Percentiles rank a stretch among this genome's conserved stretches.
Conservation (phyloP, 495 filamentous ascomycete species). For the Penicillium ochrochloron region DNA sequence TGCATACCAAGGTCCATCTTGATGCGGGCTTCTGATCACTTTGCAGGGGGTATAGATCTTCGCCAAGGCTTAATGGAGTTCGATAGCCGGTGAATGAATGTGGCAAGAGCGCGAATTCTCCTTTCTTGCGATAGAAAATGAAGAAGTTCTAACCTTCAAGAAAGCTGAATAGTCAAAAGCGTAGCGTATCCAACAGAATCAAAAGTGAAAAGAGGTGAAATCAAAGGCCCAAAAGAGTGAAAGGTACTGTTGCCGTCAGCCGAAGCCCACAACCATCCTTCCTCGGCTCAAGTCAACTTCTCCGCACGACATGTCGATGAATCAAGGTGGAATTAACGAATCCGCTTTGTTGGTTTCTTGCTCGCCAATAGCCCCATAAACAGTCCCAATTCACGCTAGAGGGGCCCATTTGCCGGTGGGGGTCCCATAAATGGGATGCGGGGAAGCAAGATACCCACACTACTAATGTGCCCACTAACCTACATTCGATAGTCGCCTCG, state of each 20-base stretch:
- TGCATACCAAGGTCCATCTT: constrained; percentile 20
- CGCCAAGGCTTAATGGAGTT: not conserved
- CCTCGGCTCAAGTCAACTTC: constrained; percentile 7
- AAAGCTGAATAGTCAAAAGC: not conserved
- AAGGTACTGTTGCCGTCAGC: not conserved
- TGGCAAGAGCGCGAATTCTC: no score
- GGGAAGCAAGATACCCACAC: constrained; percentile 4
- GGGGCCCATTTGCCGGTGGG: constrained; percentile 4
- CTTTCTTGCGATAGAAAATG: no score
- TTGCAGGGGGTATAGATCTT: not conserved
- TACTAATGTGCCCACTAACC: not conserved
- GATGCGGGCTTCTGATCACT: not conserved
- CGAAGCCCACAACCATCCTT: not conserved
- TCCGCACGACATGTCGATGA: constrained; percentile 3
- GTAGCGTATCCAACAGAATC: not conserved
- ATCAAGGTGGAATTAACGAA: constrained; percentile 7
- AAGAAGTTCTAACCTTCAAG: not conserved
- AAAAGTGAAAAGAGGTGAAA: not conserved
- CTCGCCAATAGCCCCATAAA: not conserved
- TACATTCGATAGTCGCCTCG: not conserved
- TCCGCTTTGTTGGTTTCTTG: not conserved
- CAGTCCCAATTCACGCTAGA: not conserved
- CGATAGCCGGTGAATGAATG: not conserved
- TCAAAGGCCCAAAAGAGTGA: not conserved
- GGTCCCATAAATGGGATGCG: constrained; percentile 10